phyloP scores from a whole-genome alignment of 768 basidiomycete genomes.

The Tylopilus vinaceipallidus region DNA sequence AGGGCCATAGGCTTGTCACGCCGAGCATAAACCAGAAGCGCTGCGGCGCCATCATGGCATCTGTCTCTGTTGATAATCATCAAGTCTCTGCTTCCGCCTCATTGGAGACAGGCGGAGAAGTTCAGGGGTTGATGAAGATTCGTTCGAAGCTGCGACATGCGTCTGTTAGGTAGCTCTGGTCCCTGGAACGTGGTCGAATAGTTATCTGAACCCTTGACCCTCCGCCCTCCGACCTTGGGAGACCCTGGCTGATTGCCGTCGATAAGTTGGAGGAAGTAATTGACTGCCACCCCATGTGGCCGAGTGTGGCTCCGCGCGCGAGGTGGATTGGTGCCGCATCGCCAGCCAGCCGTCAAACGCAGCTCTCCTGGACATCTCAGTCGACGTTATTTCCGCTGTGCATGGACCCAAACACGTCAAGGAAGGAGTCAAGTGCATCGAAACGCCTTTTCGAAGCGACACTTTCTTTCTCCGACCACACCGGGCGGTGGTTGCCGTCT shows the following conservation, averaged over 20 bases:
- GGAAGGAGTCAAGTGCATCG: background rate
- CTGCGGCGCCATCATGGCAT: no score
- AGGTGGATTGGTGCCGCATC: background rate
- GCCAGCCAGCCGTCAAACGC: background rate
- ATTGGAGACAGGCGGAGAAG: slow-evolving; percentile 2
- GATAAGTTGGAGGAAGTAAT: slow-evolving; percentile 5
- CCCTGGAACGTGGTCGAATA: slow-evolving; percentile 20
- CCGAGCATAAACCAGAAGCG: background rate
- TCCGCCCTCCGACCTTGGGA: slow-evolving; percentile 3
- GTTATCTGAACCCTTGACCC: slow-evolving; percentile 17
- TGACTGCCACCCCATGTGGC: slow-evolving; percentile 20
- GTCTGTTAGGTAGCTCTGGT: background rate
- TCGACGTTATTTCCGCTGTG: slow-evolving; percentile 10
- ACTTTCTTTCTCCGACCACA: slow-evolving; percentile 3
- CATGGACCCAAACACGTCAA: slow-evolving; percentile 1
- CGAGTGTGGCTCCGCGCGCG: no score
- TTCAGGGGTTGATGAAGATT: background rate
- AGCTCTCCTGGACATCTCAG: slow-evolving; percentile 1
- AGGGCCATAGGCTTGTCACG: background rate
- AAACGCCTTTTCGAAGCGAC: background rate
- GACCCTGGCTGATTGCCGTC: background rate
- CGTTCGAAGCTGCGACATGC: slow-evolving; percentile 13
- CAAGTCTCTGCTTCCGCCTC: background rate
- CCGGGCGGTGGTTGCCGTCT: background rate
- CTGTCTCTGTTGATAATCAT: no score